Percentiles rank a stretch among this genome's conserved stretches.
Conservation (phyloP, 1,284 basidiomycete genomes). For the Wallemia ichthyophaga region DNA sequence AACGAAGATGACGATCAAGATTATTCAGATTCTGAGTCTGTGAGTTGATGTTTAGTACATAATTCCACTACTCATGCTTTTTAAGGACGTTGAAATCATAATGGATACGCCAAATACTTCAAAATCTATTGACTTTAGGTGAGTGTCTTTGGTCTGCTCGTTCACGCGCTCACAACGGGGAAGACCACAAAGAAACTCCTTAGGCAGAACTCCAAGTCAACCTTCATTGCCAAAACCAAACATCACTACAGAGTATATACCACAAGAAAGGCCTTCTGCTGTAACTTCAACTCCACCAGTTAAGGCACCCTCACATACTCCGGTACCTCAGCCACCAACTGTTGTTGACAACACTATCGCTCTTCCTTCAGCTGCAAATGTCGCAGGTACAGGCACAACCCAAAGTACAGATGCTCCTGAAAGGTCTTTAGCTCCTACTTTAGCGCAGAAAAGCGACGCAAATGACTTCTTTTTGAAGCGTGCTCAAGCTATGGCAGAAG, state of each 20-base stretch:
- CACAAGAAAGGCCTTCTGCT: not conserved
- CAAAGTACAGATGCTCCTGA: not conserved
- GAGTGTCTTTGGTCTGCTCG: not conserved
- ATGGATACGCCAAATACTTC: not conserved
- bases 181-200: not conserved
- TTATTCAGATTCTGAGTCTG: not conserved
- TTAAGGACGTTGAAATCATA: not conserved
- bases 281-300: not conserved
- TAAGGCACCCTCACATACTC: not conserved
- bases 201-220: not conserved
- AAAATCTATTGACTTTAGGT: not conserved
- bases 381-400: not conserved
- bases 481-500: not conserved
- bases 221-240: not conserved
- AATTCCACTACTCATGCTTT: not conserved
- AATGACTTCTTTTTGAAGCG: not conserved
- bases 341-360: not conserved
- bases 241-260: not conserved
- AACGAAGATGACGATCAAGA: not conserved
- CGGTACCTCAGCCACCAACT: not conserved
- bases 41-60: not conserved
- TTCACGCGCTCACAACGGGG: not conserved
- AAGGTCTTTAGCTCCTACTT: not conserved
- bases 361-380: not conserved
- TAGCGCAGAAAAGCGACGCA: not conserved